Conservation (phyloP, 306 rosid species). For the Cyamopsis tetragonoloba region DNA sequence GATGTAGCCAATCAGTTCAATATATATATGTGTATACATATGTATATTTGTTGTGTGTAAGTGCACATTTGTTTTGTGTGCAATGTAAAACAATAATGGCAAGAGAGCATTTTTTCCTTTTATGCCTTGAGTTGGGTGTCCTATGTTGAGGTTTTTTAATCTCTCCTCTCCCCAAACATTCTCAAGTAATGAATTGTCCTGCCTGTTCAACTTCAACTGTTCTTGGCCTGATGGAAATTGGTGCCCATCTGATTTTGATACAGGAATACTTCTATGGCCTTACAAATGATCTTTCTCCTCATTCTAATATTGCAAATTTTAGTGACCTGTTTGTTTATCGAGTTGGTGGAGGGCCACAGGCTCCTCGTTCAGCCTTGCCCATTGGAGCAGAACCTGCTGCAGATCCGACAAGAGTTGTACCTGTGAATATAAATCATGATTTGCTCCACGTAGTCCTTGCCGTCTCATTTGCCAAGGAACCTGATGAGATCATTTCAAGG, state of each 20-base stretch:
- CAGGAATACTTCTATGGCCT: conserved; percentile 98
- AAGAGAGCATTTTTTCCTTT: neutral
- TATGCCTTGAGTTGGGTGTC: neutral
- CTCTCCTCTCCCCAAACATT: neutral
- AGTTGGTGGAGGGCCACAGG: conserved; percentile 96
- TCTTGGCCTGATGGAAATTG: conserved; percentile 8
- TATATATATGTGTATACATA: neutral
- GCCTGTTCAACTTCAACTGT: conserved; percentile 14
- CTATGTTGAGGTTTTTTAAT: neutral
- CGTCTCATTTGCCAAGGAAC: conserved; percentile 86
- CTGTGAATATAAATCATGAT: conserved; percentile 73
- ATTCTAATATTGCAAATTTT: conserved; percentile 78
- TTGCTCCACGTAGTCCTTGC: conserved; percentile 81
- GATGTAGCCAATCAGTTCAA: neutral
- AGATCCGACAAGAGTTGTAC: conserved; percentile 83
- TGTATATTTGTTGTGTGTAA: no score
- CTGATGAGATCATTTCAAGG: conserved; percentile 92
- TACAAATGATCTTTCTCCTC: conserved; percentile 85
- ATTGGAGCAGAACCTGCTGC: conserved; percentile 99
- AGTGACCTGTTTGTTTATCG: conserved; percentile 74
- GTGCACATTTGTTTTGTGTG: no score
- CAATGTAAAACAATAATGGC: neutral
- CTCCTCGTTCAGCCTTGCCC: conserved; percentile 96
- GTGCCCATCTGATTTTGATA: conserved; percentile 25
- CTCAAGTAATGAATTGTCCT: neutral